Conservation (phyloP, 2,329 filamentous ascomycete species). For the Pseudogymnoascus verrucosus region DNA sequence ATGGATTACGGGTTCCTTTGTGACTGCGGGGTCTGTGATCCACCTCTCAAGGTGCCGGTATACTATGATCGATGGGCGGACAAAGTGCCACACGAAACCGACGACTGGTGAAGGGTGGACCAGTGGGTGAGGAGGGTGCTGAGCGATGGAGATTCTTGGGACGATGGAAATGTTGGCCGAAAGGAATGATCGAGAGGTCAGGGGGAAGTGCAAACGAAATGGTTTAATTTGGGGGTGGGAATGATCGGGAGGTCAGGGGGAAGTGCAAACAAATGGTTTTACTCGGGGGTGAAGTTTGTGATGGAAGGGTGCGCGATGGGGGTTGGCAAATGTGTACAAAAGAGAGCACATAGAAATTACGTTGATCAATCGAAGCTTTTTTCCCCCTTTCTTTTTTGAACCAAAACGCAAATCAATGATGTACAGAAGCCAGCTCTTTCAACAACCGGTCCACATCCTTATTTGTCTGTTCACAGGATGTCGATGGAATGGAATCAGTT, state of each 20-base stretch:
- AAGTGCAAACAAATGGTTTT: not conserved
- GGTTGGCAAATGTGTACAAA: not conserved
- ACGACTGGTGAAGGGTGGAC: not conserved
- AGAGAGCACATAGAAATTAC: not conserved
- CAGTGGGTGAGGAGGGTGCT: not conserved
- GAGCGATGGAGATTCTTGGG: not conserved
- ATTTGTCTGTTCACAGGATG: too few species aligned
- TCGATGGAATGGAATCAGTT: not conserved
- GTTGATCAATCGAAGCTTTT: not conserved
- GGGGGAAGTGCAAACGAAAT: not conserved
- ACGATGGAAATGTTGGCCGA: not conserved
- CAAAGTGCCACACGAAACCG: not conserved
- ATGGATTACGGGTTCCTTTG: conserved; percentile 46
- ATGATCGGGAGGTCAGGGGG: not conserved
- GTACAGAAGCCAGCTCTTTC: not conserved
- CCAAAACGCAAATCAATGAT: not conserved
- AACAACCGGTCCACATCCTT: not conserved
- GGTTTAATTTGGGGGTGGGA: not conserved
- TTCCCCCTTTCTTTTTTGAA: not conserved
- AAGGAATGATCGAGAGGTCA: not conserved
- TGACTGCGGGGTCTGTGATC: conserved; percentile 38
- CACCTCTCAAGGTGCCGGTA: not conserved
- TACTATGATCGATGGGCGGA: not conserved
- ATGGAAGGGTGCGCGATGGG: not conserved
- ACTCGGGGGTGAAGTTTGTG: not conserved